Conservation (phyloP, 345 rosid species). For the Corymbia maculata region DNA sequence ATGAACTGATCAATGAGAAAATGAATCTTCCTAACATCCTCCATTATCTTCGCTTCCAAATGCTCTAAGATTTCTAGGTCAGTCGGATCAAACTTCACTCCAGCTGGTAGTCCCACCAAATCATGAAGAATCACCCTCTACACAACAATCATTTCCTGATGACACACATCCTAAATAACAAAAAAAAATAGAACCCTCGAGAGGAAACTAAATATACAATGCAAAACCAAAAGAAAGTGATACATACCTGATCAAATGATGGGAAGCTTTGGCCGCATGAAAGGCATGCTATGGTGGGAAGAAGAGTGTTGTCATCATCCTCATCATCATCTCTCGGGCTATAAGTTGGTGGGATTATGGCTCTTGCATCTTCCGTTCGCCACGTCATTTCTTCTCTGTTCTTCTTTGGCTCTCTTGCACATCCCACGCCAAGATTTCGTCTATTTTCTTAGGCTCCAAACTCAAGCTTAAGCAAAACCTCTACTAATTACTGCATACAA, state of each 20-base stretch:
- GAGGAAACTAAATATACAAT: not conserved
- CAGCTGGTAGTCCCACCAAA: conserved; percentile 85
- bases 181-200: not conserved
- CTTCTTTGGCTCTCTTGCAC: not conserved
- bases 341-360: not conserved
- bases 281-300: conserved; percentile 36
- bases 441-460: not conserved
- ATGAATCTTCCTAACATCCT: conserved; percentile 51
- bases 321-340: not conserved
- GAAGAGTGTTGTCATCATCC: not conserved
- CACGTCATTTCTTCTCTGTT: not conserved
- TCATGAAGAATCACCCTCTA: conserved; percentile 51
- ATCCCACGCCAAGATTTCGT: not conserved
- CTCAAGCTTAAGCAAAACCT: not conserved
- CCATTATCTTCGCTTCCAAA: conserved; percentile 63
- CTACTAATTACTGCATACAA: not conserved
- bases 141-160: not conserved
- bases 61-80: conserved; percentile 85
- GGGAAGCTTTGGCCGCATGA: conserved; percentile 64
- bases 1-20: conserved; percentile 88
- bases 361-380: not conserved
- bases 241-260: conserved; percentile 56
- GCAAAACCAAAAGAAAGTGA: not conserved
- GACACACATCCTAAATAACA: not conserved
- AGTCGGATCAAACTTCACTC: conserved; percentile 89